Evolutionary conservation across 2,329 filamentous ascomycete species (phyloP).

Genomic region (Drechslerella stenobrocha): DNA sequence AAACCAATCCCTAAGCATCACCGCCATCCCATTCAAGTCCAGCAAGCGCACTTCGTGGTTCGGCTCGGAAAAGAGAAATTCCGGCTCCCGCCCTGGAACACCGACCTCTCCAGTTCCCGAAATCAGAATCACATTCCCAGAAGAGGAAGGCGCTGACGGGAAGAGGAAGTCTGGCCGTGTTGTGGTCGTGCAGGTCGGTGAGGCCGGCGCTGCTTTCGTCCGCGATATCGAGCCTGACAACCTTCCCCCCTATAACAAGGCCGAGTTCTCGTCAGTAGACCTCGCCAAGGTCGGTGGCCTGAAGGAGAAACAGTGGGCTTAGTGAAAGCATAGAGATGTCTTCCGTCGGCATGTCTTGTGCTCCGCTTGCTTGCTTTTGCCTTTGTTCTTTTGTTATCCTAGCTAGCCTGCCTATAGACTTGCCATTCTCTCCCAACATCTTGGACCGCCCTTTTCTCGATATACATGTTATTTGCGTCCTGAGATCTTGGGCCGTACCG

Average conservation of each 20-base stretch:
- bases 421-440: slow-evolving; percentile 10
- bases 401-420: slow-evolving; percentile 25
- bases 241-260: slow-evolving; percentile 77
- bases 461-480: slow-evolving; percentile 19
- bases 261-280: slow-evolving; percentile 90
- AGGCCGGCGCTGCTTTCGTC: slow-evolving; percentile 75
- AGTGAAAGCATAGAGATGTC: slow-evolving; percentile 16
- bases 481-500: slow-evolving; percentile 25
- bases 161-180: slow-evolving; percentile 82
- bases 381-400: slow-evolving; percentile 36
- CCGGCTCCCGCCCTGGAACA: slow-evolving; percentile 55
- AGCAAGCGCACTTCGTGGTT: slow-evolving; percentile 48
- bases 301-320: slow-evolving; percentile 73
- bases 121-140: slow-evolving; percentile 97
- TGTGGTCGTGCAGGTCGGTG: slow-evolving; percentile 86
- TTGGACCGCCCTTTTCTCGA: slow-evolving; percentile 14
- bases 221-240: slow-evolving; percentile 71
- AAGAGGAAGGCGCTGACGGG: slow-evolving; percentile 85
- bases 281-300: slow-evolving; percentile 91
- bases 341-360: slow-evolving; percentile 22
- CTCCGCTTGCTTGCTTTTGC: slow-evolving; percentile 14
- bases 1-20: slow-evolving; percentile 63
- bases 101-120: slow-evolving; percentile 83
- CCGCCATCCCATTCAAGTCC: slow-evolving; percentile 53
- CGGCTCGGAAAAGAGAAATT: slow-evolving; percentile 52